Evolutionary conservation across 306 rosid genomes (phyloP).

Genomic region (Cucurbita maxima): DNA sequence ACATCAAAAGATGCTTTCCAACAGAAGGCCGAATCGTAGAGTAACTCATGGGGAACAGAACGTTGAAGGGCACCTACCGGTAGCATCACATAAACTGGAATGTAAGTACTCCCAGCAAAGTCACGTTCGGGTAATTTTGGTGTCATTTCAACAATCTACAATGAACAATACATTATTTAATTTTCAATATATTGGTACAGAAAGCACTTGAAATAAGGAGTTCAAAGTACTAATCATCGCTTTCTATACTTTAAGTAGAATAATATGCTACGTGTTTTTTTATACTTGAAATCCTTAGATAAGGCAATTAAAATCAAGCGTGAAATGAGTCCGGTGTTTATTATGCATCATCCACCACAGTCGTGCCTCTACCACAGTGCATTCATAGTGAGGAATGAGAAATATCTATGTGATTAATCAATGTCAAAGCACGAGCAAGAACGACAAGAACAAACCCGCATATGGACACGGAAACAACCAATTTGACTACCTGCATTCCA

Average conservation of each 20-base stretch:
- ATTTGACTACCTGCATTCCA: slow-evolving; percentile 62
- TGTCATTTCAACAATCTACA: slow-evolving; percentile 45
- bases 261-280: neutral
- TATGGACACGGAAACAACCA: neutral
- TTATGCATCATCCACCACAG: neutral
- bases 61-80: slow-evolving; percentile 40
- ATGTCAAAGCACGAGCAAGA: neutral
- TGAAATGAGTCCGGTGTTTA: neutral
- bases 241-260: neutral
- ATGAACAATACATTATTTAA: slow-evolving; percentile 1
- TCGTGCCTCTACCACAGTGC: neutral
- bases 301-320: neutral
- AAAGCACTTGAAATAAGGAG: neutral
- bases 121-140: slow-evolving; percentile 55
- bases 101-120: slow-evolving; percentile 54
- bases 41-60: neutral
- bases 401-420: neutral
- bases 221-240: neutral
- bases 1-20: neutral
- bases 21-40: neutral
- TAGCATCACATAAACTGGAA: slow-evolving; percentile 89
- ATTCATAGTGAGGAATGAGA: neutral
- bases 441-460: neutral
- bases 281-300: neutral
- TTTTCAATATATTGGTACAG: neutral